Percentiles rank a stretch among this genome's conserved stretches.
Evolutionary conservation across 2,329 filamentous ascomycete genomes (phyloP).

Genomic region (Fusarium udum): DNA sequence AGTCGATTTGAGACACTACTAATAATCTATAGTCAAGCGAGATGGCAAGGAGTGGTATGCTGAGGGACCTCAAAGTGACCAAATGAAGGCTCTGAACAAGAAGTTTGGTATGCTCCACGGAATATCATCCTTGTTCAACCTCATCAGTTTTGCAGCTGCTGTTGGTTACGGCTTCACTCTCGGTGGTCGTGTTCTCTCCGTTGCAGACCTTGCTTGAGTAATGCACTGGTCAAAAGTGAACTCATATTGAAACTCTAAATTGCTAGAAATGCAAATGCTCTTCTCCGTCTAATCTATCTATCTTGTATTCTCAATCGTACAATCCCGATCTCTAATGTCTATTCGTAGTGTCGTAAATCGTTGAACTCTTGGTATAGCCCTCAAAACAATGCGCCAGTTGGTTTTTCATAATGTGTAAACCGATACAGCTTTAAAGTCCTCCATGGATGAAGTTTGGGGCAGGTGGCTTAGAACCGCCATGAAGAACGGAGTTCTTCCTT

Average conservation of each 20-base stretch:
- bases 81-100: conserved; percentile 85
- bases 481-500: conserved; percentile 58
- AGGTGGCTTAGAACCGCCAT: conserved; percentile 7
- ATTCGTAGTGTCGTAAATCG: conserved; percentile 38
- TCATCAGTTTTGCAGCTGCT: conserved; percentile 74
- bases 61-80: conserved; percentile 78
- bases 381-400: conserved; percentile 31
- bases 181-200: conserved; percentile 66
- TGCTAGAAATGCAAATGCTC: conserved; percentile 28
- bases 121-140: conserved; percentile 80
- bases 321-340: conserved; percentile 22
- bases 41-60: conserved; percentile 92
- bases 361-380: conserved; percentile 36
- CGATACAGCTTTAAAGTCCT: background rate
- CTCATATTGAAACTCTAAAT: conserved; percentile 6
- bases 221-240: conserved; percentile 3
- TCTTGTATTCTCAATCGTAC: background rate
- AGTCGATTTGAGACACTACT: conserved; percentile 2
- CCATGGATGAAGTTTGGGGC: background rate
- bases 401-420: background rate
- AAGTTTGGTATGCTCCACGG: conserved; percentile 84
- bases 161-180: conserved; percentile 83
- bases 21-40: conserved; percentile 69
- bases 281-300: background rate
- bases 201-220: conserved; percentile 42